Evolutionary conservation across 352 stramenopile species (phyloP), one percentile per base, ranked within the genome.

Genomic region (Phytophthora uliginosa): DNA sequence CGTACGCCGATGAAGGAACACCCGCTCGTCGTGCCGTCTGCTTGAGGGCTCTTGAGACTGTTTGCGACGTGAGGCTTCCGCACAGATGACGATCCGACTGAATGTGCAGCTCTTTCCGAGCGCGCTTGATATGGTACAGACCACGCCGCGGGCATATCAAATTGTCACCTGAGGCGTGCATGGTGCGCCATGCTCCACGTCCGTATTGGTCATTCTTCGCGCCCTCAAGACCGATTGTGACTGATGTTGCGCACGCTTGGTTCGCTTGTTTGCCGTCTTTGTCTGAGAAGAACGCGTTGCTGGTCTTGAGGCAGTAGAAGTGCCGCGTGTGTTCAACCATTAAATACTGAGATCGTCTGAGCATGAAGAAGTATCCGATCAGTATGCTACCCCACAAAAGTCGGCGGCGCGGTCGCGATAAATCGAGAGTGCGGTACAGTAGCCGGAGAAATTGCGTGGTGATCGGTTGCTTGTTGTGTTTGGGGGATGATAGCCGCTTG

Each of bases 181-280:
- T 64, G n/a, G 63, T 64, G 1, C 54, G 4, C 54, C 55, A 70
- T 13, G 63, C 55, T 17, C 63, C 63, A n/a, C 63, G 63, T 3
- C 64, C 64, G 15, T 52, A 71, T 26, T 71, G 64, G 24, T 71
- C 64, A 18, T 66, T 71, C 63, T 71, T 71, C 1, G 56, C 64
- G 7, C 56, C 48, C 10, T 62, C 56, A 8, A 71, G 47, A 0
- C 63, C 55, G 34, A 73, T 67, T n/a, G 31, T 68, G n/a, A 63
- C 52, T 4, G 66, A 57, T 28, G 51, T 67, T 8, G 65, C 50
- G 9, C 2, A 4, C 0, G 24, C 0, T 7, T 24, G 36, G 18
- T 33, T 50, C 4, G 40, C 38, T 61, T 45, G 20, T 26, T 59
- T 71, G 24, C 56, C 64, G 9, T 61, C 24, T n/a, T 65, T 64